Evolutionary conservation across 176 grass and related monocot genomes (phyloP).

Genomic region (Dactylis glomerata): DNA sequence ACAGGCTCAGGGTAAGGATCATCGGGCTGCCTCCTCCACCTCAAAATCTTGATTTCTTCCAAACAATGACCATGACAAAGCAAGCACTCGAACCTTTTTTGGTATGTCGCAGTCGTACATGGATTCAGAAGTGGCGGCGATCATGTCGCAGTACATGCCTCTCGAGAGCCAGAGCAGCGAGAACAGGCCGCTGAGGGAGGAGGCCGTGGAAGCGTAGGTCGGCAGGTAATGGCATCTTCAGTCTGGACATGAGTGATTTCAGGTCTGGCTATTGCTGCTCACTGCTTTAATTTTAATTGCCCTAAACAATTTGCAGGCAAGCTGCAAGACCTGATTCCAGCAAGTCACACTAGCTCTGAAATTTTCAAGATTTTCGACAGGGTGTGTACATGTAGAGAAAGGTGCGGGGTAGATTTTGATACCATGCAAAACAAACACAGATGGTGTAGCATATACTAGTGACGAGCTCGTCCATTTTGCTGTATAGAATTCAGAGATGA

Average conservation of each 20-base stretch:
- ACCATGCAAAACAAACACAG: background rate
- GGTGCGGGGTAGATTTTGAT: background rate
- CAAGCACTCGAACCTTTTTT: background rate
- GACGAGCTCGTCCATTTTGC: background rate
- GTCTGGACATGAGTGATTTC: background rate
- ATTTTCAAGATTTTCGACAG: background rate
- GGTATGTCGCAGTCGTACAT: conserved; percentile 25
- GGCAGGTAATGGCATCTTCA: background rate
- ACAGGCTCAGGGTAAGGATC: conserved; percentile 72
- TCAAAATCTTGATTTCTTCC: background rate
- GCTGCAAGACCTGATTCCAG: background rate
- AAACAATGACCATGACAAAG: too few relatives aligned
- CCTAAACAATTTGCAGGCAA: background rate
- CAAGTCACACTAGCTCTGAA: background rate
- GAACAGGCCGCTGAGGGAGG: conserved; percentile 51
- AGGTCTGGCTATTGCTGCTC: background rate
- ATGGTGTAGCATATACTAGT: background rate
- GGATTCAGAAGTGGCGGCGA: conserved; percentile 78
- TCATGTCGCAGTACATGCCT: conserved; percentile 97
- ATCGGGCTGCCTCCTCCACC: background rate
- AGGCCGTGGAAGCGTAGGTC: conserved; percentile 33
- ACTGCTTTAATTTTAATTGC: background rate
- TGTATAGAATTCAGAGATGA: background rate
- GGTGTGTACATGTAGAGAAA: background rate
- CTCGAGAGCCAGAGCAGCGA: conserved; percentile 59